Conservation (phyloP, 306 rosid species). For the Vachellia collinsii region DNA sequence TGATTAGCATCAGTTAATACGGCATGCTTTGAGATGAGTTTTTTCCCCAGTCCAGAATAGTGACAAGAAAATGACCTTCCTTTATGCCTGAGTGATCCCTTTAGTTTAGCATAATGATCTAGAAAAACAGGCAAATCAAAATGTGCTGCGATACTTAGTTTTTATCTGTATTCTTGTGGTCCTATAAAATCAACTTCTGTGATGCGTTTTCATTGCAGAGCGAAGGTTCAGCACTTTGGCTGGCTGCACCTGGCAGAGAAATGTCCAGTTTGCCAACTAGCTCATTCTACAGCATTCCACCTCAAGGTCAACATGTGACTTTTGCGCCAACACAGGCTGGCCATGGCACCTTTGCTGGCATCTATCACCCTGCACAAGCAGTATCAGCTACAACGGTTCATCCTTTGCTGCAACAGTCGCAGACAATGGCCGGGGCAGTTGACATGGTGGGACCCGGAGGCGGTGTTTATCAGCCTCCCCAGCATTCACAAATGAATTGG, state of each 20-base stretch:
- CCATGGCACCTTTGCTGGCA: slow-evolving; percentile 79
- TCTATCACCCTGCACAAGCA: slow-evolving; percentile 94
- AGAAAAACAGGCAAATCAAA: slow-evolving; percentile 1
- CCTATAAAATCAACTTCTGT: not conserved
- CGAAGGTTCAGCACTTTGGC: slow-evolving; percentile 93
- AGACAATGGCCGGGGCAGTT: slow-evolving; percentile 88
- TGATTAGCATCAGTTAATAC: slow-evolving; percentile 9
- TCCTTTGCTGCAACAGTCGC: slow-evolving; percentile 94
- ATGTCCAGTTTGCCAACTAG: slow-evolving; percentile 72
- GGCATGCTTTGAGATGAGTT: slow-evolving; percentile 2
- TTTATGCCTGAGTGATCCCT: slow-evolving; percentile 1
- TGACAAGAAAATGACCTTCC: not conserved
- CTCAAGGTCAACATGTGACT: slow-evolving; percentile 84
- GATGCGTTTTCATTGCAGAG: slow-evolving; percentile 57
- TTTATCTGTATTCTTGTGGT: not conserved
- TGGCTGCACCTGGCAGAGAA: slow-evolving; percentile 92
- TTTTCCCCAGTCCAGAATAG: not conserved
- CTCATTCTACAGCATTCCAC: slow-evolving; percentile 91
- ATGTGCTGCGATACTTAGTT: not conserved
- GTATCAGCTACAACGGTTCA: slow-evolving; percentile 81
- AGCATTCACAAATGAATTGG: slow-evolving; percentile 93
- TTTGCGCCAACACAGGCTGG: slow-evolving; percentile 88
- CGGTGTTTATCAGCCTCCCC: slow-evolving; percentile 86
- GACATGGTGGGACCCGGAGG: slow-evolving; percentile 98
- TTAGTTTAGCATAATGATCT: slow-evolving; percentile 13